Evolutionary conservation across 768 basidiomycete species (phyloP).

Genomic region (Lactarius psammicola): DNA sequence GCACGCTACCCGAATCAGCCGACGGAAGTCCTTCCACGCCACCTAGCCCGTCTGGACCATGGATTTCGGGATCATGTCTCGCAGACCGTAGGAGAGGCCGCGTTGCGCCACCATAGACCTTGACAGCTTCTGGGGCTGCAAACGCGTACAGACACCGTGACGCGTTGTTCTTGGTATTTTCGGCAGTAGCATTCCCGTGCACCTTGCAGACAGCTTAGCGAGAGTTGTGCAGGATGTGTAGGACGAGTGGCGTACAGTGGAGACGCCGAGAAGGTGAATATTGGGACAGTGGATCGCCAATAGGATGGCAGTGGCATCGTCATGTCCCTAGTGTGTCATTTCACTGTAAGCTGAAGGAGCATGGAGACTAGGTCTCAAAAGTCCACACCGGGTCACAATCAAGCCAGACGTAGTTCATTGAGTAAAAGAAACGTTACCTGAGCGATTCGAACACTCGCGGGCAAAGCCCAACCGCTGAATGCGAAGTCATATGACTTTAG

Average conservation of each 20-base stretch:
- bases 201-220: conserved; percentile 45
- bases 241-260: conserved; percentile 54
- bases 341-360: conserved; percentile 3
- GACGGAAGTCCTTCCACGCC: conserved; percentile 77
- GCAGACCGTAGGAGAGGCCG: conserved; percentile 64
- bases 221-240: background rate
- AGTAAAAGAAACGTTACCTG: conserved; percentile 47
- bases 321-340: conserved; percentile 66
- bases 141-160: conserved; percentile 76
- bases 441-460: conserved; percentile 62
- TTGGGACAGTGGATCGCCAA: conserved; percentile 65
- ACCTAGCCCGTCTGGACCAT: conserved; percentile 78
- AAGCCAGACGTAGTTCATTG: conserved; percentile 36
- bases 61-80: conserved; percentile 73
- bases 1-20: conserved; percentile 48
- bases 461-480: conserved; percentile 57
- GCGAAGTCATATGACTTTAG: conserved; percentile 36
- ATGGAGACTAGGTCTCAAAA: background rate
- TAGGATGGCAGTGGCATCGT: conserved; percentile 84
- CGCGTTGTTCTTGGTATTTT: conserved; percentile 68
- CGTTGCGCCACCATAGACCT: conserved; percentile 65
- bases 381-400: conserved; percentile 39
- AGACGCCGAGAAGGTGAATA: conserved; percentile 75
- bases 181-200: conserved; percentile 71
- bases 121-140: conserved; percentile 54